Base-by-base conservation (phyloP, 441 rosid genomes). In the Populus hybrid region DNA sequence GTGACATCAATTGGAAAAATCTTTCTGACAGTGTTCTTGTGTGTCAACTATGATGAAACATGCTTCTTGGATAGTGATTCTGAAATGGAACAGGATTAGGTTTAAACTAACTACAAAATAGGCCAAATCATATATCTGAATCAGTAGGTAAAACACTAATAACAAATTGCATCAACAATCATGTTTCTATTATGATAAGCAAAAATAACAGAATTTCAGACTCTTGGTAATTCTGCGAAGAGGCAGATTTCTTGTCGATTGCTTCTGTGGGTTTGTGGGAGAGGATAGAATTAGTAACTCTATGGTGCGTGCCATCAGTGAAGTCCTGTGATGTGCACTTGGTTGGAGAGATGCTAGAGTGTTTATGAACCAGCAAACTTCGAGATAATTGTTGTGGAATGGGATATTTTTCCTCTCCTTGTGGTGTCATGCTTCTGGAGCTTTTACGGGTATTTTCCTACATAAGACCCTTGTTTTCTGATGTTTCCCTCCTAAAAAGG, bases 141-240 rank as follows among this genome's bases (percentile, higher is more conserved):
- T 8, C 21, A 42, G 53, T 65, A 40, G 18, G 71, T 70, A 40
- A 56, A 63, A 36, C 45, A 10, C 24, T 28, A 59, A 24, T 33
- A 76, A 68, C 56, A 68, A 6, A 38, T 63, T 64, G 68, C 40
- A 61, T 38, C 23, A 26, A 20, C 38, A 69, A 59, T 76, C 40
- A 35, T 45, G 59, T 69, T 59, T 35, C 35, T 12, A 18, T 11
- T 2, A 12, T 71, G 38, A 28, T 9, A 16, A 56, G 28, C 6
- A 33, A 23, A n/a, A n/a, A 50, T 12, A 26, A 53, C 0, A 20
- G 0, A n/a, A 20, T 2, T 18, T 8, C 50, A 40, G 14, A 40
- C 50, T 40, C 4, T 40, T 3, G 50, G 12, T 10, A 40, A 40
- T 40, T 40, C 14, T 40, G 14, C 1, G 4, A 40, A 40, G 50